Conservation (phyloP, 306 rosid genomes). For the Prunus davidiana region DNA sequence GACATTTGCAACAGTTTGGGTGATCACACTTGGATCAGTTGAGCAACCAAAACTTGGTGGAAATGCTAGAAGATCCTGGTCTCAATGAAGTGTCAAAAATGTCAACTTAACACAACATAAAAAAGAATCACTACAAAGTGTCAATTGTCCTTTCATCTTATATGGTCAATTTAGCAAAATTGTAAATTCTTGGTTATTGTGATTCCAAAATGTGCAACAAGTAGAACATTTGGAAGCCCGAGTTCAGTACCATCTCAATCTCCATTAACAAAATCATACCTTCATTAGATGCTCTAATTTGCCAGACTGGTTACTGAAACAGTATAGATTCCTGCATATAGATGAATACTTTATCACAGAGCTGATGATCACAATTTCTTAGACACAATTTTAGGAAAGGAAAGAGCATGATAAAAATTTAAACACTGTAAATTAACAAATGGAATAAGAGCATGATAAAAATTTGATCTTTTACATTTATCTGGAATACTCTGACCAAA, state of each 20-base stretch:
- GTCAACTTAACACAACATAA: background rate
- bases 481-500: background rate
- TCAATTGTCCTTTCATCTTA: background rate
- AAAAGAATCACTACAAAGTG: background rate
- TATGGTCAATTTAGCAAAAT: background rate
- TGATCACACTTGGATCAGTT: background rate
- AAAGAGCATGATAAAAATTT: background rate
- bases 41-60: background rate
- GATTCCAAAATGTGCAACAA: background rate
- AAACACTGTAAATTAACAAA: background rate
- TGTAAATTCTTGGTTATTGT: background rate
- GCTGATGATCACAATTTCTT: background rate
- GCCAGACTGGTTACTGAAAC: slow-evolving; percentile 96
- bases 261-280: slow-evolving; percentile 43
- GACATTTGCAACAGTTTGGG: background rate
- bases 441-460: background rate
- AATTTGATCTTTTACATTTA: background rate
- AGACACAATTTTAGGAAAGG: background rate
- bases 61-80: background rate
- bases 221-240: slow-evolving; percentile 9
- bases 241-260: slow-evolving; percentile 13
- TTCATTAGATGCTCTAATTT: slow-evolving; percentile 97
- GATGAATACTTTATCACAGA: background rate
- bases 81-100: background rate
- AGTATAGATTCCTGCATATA: slow-evolving; percentile 80